A percentile compares a stretch with the other conserved stretches of the same genome.
Evolutionary conservation across 495 filamentous ascomycete species (phyloP).

Genomic region (Aspergillus funiculosus): DNA sequence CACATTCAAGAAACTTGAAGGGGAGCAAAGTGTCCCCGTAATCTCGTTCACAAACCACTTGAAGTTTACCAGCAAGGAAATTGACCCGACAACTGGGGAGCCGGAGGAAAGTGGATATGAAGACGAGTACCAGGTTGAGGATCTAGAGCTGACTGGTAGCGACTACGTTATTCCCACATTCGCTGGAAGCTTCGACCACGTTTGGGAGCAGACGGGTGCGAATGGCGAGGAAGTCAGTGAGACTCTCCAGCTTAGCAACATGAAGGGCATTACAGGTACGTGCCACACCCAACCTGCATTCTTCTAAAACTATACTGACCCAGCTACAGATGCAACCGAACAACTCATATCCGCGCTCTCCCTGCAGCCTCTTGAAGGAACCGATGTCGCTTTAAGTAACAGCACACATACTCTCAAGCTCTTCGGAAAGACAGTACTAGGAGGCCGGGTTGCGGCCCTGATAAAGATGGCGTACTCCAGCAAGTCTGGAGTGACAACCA

Average conservation of each 20-base stretch:
- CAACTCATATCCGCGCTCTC: constrained; percentile 80
- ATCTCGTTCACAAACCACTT: constrained; percentile 85
- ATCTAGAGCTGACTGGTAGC: constrained; percentile 83
- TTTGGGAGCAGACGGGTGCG: constrained; percentile 93
- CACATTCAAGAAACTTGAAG: constrained; percentile 77
- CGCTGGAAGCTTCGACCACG: constrained; percentile 87
- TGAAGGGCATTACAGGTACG: constrained; percentile 91
- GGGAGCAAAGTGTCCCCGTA: constrained; percentile 61
- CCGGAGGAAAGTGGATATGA: constrained; percentile 91
- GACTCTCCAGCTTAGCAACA: constrained; percentile 80
- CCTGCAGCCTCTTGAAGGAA: constrained; percentile 89
- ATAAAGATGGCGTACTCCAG: constrained; percentile 90
- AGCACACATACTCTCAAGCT: constrained; percentile 93
- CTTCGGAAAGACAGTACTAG: constrained; percentile 89
- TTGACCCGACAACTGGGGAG: constrained; percentile 89
- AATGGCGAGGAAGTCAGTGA: constrained; percentile 85
- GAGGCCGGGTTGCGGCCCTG: constrained; percentile 80
- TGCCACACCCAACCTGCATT: constrained; percentile 12
- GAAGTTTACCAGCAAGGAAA: constrained; percentile 96
- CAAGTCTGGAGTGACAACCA: constrained; percentile 89
- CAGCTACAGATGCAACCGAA: constrained; percentile 76
- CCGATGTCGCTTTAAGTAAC: constrained; percentile 77
- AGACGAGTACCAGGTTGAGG: constrained; percentile 95
- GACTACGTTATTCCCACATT: constrained; percentile 93
- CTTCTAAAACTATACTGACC: constrained; percentile 31